Evolutionary conservation across 106 monocot species (phyloP).

Genomic region (Dendrobium nobile): DNA sequence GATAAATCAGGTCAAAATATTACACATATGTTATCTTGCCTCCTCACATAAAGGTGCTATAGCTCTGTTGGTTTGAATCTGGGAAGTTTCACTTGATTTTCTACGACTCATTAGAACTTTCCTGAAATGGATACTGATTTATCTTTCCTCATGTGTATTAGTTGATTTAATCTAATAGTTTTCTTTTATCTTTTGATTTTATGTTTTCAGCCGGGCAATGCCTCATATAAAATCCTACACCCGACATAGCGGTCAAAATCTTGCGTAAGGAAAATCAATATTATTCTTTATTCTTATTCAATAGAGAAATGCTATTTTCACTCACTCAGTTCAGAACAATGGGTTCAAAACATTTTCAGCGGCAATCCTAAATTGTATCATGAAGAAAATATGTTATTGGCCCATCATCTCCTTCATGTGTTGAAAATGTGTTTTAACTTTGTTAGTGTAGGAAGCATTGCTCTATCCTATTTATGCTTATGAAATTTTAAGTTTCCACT

Average conservation of each 20-base stretch:
- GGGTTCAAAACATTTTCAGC: neutral
- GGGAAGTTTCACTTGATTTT: neutral
- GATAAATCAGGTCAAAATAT: neutral
- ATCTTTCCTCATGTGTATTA: neutral
- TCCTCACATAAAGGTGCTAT: neutral
- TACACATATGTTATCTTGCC: neutral
- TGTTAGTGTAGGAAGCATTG: neutral
- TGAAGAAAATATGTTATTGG: neutral
- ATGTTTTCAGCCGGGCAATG: constrained; percentile 72
- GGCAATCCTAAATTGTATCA: neutral
- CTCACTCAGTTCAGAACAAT: neutral
- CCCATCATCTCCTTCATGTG: neutral
- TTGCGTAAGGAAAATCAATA: constrained; percentile 64
- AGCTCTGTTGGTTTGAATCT: neutral
- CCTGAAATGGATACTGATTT: neutral
- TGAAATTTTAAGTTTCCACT: neutral
- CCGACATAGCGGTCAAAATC: constrained; percentile 73
- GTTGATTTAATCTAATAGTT: constrained; percentile 1
- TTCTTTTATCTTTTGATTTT: constrained; percentile 15
- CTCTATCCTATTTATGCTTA: neutral
- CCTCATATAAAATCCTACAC: constrained; percentile 96
- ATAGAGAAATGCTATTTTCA: neutral
- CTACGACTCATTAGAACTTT: neutral
- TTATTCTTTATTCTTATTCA: neutral
- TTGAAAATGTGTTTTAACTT: neutral